Base-by-base conservation (phyloP, 2,329 filamentous ascomycete genomes). In the Tolypocladium paradoxum region DNA sequence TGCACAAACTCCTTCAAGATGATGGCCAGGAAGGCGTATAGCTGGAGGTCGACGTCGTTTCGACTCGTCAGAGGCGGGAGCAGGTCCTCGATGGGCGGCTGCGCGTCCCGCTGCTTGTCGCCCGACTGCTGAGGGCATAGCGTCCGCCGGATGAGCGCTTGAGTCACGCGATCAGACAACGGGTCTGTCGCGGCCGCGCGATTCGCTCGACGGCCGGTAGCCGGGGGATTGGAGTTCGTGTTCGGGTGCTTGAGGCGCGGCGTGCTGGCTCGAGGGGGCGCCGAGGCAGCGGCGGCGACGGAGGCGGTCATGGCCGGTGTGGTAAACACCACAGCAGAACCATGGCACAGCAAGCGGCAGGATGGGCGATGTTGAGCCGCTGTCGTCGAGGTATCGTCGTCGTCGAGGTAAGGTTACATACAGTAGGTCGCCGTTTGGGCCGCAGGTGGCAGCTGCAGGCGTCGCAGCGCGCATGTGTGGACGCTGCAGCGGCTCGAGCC, bases 31-130 rank as follows among this genome's bases (percentile, higher is more conserved):
- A 97, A 81, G 31, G 89, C 92, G 67, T 97, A 99, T 5, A 99
- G 79, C 71, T 99, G 88, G 53, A 95, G 74, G 68, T 99, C 93
- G 55, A 97, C 83, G 61, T 95, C 90, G 68, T 96, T 95, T 50
- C 90, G 90, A 73, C 90, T 96, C 49, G 92, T 97, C 64, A 99
- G 76, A 38, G 91, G 90, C 55, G 92, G 93, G 47, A 99, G 75
- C 45, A 96, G 75, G 61, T 91, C 87, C 55, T 95, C 84, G 60
- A 95, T 84, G 49, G 88, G 81, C 33, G 72, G 68, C 55, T 62
- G 64, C 31, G 57, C 58, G 56, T 70, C 70, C 54, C 70, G 70
- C 46, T 78, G 79, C 61, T 85, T 75, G 70, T 87, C 74, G 59
- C 74, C 66, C 48, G 77, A 73, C 53, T 84, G 78, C 60, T 89